Evolutionary conservation across 768 basidiomycete species (phyloP).

Genomic region (Pleurotus pulmonarius): DNA sequence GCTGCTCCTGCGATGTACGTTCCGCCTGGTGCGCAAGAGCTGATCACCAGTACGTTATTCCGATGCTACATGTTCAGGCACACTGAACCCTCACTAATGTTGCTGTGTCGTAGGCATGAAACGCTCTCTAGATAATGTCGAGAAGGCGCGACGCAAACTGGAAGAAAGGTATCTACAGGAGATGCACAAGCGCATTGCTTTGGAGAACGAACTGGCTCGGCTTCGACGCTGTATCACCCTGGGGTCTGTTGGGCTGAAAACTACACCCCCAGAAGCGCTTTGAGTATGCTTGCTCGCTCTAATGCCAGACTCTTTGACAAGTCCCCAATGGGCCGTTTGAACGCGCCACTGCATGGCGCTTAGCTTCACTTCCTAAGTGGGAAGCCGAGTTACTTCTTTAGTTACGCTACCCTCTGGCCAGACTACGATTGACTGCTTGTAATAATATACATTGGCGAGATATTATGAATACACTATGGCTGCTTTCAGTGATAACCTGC

Average conservation of each 20-base stretch:
- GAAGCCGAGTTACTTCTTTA: neutral
- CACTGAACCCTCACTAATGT: too few species aligned
- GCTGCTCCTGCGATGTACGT: neutral
- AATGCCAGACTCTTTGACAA: too few species aligned
- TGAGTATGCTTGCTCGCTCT: neutral
- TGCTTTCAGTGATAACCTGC: neutral
- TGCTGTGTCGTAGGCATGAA: slow-evolving; percentile 6
- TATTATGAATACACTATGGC: neutral
- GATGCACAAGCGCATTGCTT: slow-evolving; percentile 11
- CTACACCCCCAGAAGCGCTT: neutral
- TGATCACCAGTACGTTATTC: neutral
- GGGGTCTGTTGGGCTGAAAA: neutral
- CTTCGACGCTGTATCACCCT: slow-evolving; percentile 7
- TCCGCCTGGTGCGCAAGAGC: slow-evolving; percentile 1
- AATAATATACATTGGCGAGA: neutral
- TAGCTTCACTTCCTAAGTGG: neutral
- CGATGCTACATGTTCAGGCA: too few species aligned
- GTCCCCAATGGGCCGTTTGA: too few species aligned
- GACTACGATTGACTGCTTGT: too few species aligned
- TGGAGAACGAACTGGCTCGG: slow-evolving; percentile 10
- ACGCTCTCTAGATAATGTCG: slow-evolving; percentile 10
- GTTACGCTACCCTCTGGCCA: neutral
- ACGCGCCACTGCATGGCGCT: neutral
- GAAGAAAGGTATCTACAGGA: slow-evolving; percentile 12
- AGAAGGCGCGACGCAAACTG: slow-evolving; percentile 11